These are phyloP conservation scores for Debaryomyces fabryi DNA, from an alignment of 1,139 yeast genomes.

Conservation along the genomic window DNA sequence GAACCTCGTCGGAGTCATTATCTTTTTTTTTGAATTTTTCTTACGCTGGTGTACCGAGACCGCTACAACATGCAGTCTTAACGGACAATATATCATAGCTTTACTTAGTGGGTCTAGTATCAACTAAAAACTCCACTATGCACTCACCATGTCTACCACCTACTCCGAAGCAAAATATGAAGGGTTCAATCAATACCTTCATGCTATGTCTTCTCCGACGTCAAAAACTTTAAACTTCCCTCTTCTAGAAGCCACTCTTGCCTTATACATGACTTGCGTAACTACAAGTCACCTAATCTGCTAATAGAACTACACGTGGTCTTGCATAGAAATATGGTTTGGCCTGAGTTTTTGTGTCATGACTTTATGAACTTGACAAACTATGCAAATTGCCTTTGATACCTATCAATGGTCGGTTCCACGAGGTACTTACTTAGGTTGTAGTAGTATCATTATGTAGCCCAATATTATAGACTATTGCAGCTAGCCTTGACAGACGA, in stretches of 20 bases:
- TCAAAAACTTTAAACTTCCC: not conserved
- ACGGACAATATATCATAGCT: not conserved
- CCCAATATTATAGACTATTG: too few relatives aligned
- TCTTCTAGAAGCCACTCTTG: not conserved
- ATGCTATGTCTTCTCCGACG: not conserved
- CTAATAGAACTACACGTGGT: not conserved
- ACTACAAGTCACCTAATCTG: not conserved
- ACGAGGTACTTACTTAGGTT: too few relatives aligned
- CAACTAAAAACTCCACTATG: too few relatives aligned
- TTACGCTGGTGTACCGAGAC: not conserved
- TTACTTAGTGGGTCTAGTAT: too few relatives aligned
- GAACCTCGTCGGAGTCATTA: slow-evolving; percentile 27
- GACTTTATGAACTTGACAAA: too few relatives aligned
- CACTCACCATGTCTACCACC: too few relatives aligned
- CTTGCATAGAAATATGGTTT: not conserved
- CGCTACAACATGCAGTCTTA: not conserved
- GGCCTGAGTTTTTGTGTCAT: too few relatives aligned
- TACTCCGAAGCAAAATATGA: too few relatives aligned
- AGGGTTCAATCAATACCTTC: not conserved
- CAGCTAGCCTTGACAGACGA: too few relatives aligned
- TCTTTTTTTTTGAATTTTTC: slow-evolving; percentile 10
- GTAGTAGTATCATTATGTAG: too few relatives aligned
- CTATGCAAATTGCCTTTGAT: too few relatives aligned
- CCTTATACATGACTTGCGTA: not conserved
- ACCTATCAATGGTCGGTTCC: too few relatives aligned